Conservation (phyloP, 2,329 filamentous ascomycete genomes). For the Cladosporium sphaerospermum region DNA sequence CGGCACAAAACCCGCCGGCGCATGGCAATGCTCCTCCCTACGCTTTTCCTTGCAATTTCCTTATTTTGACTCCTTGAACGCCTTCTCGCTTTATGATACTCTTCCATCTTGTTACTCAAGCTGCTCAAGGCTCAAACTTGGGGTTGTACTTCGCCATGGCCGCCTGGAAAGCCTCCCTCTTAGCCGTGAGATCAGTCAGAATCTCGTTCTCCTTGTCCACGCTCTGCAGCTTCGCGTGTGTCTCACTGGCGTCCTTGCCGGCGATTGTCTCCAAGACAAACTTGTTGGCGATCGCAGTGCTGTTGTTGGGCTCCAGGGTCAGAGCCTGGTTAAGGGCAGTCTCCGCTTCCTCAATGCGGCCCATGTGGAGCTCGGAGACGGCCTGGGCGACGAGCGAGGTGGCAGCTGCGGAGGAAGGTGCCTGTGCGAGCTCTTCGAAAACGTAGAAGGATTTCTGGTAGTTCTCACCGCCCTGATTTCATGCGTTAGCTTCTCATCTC, state of each 20-base stretch:
- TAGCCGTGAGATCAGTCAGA: slow-evolving; percentile 70
- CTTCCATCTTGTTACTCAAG: background rate
- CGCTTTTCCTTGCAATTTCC: background rate
- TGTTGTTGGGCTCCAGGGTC: slow-evolving; percentile 63
- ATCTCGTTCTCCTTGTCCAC: slow-evolving; percentile 63
- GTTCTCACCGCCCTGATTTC: slow-evolving; percentile 73
- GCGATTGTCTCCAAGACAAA: slow-evolving; percentile 71
- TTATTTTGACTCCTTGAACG: slow-evolving; percentile 6
- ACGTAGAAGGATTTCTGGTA: slow-evolving; percentile 98
- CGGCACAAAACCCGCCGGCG: background rate
- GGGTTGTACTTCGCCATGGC: slow-evolving; percentile 81
- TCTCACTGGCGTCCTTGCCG: slow-evolving; percentile 63
- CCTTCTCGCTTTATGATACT: background rate
- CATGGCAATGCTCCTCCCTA: background rate
- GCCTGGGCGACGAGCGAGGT: slow-evolving; percentile 79
- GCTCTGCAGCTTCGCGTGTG: slow-evolving; percentile 47
- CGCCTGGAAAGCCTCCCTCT: slow-evolving; percentile 80
- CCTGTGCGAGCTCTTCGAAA: slow-evolving; percentile 89
- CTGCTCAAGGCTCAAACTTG: slow-evolving; percentile 59
- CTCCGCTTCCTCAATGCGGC: slow-evolving; percentile 81
- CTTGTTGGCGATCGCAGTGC: slow-evolving; percentile 74
- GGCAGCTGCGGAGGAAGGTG: slow-evolving; percentile 70
- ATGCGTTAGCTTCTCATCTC: background rate
- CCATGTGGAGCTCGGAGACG: slow-evolving; percentile 84
- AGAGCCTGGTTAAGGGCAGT: slow-evolving; percentile 75